phyloP scores from a whole-genome alignment of 1,139 yeast species.

The Suhomyces guaymorum region DNA sequence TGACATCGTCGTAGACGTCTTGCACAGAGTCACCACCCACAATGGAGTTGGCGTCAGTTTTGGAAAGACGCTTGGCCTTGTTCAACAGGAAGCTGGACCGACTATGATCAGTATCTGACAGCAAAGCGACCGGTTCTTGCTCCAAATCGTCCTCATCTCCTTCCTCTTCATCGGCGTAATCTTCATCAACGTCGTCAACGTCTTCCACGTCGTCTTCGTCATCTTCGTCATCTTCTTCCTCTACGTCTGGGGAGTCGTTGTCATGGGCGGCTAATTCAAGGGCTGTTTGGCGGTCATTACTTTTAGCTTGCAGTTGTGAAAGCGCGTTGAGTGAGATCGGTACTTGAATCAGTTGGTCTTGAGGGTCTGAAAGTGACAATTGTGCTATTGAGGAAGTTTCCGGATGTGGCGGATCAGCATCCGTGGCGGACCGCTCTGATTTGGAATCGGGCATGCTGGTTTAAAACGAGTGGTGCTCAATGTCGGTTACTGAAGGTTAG shows the following conservation, averaged over 20 bases:
- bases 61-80: constrained; percentile 20
- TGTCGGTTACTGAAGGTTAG: no score
- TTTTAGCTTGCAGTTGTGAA: no score
- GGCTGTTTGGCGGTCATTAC: no score
- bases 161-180: constrained; percentile 14
- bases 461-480: no score
- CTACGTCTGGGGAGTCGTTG: neutral
- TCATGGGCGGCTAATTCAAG: no score
- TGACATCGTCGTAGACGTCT: constrained; percentile 12
- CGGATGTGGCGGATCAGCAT: no score
- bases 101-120: neutral
- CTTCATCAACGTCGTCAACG: constrained; percentile 10
- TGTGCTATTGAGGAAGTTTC: no score
- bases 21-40: constrained; percentile 40
- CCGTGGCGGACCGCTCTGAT: no score
- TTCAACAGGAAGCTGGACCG: neutral
- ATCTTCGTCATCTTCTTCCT: neutral
- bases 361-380: no score
- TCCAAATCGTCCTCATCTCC: constrained; percentile 11
- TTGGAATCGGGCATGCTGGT: no score
- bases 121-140: constrained; percentile 7
- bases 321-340: no score
- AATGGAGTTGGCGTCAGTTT: constrained; percentile 39
- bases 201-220: constrained; percentile 9
- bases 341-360: no score